Evolutionary conservation across 768 basidiomycete species (phyloP).

Genomic region (Gyrodon lividus): DNA sequence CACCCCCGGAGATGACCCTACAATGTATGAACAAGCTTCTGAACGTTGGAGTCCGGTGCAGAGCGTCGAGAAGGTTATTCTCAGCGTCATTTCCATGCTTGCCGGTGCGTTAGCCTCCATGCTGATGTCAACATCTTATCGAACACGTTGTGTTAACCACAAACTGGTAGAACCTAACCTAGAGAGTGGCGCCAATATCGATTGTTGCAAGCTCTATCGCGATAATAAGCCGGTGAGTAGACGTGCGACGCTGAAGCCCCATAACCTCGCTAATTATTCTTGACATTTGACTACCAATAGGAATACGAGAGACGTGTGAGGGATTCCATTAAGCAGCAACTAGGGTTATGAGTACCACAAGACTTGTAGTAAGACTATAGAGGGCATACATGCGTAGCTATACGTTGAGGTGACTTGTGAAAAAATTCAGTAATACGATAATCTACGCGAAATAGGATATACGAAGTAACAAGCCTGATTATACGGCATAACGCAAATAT

Average conservation of each 20-base stretch:
- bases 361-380: conserved; percentile 17
- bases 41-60: conserved; percentile 99
- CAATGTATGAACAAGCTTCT: conserved; percentile 91
- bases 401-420: conserved; percentile 2
- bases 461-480: conserved; percentile 3
- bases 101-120: conserved; percentile 57
- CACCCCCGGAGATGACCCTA: conserved; percentile 88
- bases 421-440: conserved; percentile 4
- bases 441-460: conserved; percentile 10
- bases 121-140: not conserved
- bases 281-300: conserved; percentile 25
- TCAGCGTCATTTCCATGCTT: conserved; percentile 96
- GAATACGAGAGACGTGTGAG: conserved; percentile 90
- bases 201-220: conserved; percentile 95
- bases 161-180: conserved; percentile 80
- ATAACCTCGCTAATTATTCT: not conserved
- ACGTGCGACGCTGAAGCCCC: not conserved
- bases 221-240: conserved; percentile 65
- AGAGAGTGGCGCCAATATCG: conserved; percentile 95
- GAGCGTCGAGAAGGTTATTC: conserved; percentile 93
- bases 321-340: conserved; percentile 79
- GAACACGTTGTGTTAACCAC: not conserved
- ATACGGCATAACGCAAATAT: not conserved
- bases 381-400: conserved; percentile 11
- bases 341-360: conserved; percentile 56